Base-by-base conservation (phyloP, 2,329 filamentous ascomycete species). In the Cytospora chrysosperma region DNA sequence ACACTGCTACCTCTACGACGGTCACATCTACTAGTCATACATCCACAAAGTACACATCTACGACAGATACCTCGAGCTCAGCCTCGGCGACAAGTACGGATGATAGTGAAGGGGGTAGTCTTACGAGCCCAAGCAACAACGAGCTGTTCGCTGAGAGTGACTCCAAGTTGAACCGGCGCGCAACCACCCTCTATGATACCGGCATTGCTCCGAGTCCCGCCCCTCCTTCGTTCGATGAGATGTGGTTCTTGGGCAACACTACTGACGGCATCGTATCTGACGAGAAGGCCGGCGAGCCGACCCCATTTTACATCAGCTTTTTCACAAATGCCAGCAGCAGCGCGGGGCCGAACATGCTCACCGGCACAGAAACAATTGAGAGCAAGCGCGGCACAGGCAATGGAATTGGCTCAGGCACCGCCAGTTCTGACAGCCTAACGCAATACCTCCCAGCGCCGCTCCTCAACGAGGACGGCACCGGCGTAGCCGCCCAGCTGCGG, bases 281-380 rank as follows among this genome's bases (percentile, higher is more conserved):
- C 50, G 77, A 88, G 4, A 97, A 79, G 74, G 88, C 88, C 1
- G 93, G 93, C 67, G 93, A 97, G 76, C 84, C 88, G 10, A 96
- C 94, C 0, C 93, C 94, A 0, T 96, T 97, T 75, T 96, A 89
- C 74, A 90, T 97, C 68, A 92, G 88, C 30, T 81, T 96, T 61
- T 77, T 93, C 13, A 74, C 78, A 4, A 80, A 82, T 0, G 66
- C 75, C 19, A 75, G 79, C 54, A 70, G 74, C 34, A 71, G 73
- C 19, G 68, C 73, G 12, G 70, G 72, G 1, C 59, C 71, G 47
- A 68, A 74, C 66, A 56, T 64, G 27, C 62, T 74, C 21, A 34
- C 54, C 34, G 49, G 34, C 17, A 21, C 51, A 17, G 26, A 40
- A 4, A 17, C 62, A 21, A 13, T 43, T 21, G 24, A n/a, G 30